phyloP scores from a whole-genome alignment of 768 basidiomycete species.

The Boletus subcaerulescens region DNA sequence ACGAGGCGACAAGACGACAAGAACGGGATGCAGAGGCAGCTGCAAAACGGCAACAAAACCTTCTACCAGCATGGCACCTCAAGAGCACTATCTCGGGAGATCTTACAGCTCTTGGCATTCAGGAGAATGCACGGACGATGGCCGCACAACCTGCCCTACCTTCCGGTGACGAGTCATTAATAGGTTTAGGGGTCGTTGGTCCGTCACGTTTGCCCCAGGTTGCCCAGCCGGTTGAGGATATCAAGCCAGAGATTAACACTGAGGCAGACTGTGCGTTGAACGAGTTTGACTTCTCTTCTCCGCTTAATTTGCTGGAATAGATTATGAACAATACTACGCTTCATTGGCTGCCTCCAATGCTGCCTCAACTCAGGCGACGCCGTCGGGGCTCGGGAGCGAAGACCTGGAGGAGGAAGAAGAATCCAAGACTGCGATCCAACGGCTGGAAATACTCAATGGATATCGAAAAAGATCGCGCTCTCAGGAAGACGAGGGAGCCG shows the following conservation, averaged over 20 bases:
- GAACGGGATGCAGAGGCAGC: constrained; percentile 82
- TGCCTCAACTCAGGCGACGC: constrained; percentile 60
- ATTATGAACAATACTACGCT: constrained; percentile 82
- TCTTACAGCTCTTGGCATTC: constrained; percentile 80
- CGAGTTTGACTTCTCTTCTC: neutral
- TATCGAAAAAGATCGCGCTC: constrained; percentile 75
- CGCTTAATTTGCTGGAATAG: constrained; percentile 33
- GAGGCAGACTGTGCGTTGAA: constrained; percentile 62
- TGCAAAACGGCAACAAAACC: constrained; percentile 85
- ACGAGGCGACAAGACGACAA: constrained; percentile 66
- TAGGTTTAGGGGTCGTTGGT: constrained; percentile 61
- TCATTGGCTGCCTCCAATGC: constrained; percentile 63
- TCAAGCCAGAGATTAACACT: constrained; percentile 50
- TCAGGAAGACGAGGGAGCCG: constrained; percentile 49
- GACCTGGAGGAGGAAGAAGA: constrained; percentile 73
- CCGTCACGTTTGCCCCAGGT: constrained; percentile 29
- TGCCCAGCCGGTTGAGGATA: constrained; percentile 28
- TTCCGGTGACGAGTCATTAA: constrained; percentile 72
- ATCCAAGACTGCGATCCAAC: constrained; percentile 60
- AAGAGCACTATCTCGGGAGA: constrained; percentile 95
- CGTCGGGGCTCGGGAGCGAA: constrained; percentile 51
- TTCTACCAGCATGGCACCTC: constrained; percentile 91
- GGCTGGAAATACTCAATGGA: constrained; percentile 67
- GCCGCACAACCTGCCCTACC: constrained; percentile 32
- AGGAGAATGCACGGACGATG: constrained; percentile 60